phyloP scores from a whole-genome alignment of 2,329 filamentous ascomycete species.

The Reticulascus tulasneorum region DNA sequence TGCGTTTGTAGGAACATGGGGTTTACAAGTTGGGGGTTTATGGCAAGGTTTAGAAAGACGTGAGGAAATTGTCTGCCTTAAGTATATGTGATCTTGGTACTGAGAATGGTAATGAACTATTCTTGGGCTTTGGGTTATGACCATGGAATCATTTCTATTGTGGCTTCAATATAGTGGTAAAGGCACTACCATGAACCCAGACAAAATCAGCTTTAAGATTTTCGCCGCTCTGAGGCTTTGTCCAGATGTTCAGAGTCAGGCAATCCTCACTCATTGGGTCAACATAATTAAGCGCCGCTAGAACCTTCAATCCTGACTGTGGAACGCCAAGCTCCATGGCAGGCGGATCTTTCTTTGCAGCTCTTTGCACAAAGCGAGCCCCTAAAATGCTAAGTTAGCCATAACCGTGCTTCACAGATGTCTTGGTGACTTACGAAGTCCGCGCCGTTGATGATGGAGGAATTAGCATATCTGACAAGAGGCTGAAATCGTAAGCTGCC shows the following conservation, averaged over 20 bases:
- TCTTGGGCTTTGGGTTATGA: neutral
- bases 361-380: neutral
- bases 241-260: conserved; percentile 34
- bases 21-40: too few relatives aligned
- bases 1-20: too few relatives aligned
- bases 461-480: conserved; percentile 3
- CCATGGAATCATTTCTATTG: too few relatives aligned
- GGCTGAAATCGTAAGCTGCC: conserved; percentile 47
- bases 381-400: neutral
- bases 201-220: conserved; percentile 36
- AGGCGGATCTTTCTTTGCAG: conserved; percentile 1
- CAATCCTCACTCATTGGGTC: conserved; percentile 29
- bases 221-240: conserved; percentile 25
- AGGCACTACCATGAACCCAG: conserved; percentile 41
- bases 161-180: too few relatives aligned
- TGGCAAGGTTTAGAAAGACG: too few relatives aligned
- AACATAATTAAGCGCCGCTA: conserved; percentile 4
- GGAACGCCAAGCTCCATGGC: conserved; percentile 8
- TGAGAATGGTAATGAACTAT: too few relatives aligned
- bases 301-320: conserved; percentile 5
- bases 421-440: conserved; percentile 4
- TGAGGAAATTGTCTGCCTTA: too few relatives aligned
- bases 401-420: neutral
- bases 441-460: conserved; percentile 4
- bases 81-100: too few relatives aligned